Percentiles rank a stretch among this genome's conserved stretches.
phyloP scores from a whole-genome alignment of 331 rosid species.

The Saraca asoca region DNA sequence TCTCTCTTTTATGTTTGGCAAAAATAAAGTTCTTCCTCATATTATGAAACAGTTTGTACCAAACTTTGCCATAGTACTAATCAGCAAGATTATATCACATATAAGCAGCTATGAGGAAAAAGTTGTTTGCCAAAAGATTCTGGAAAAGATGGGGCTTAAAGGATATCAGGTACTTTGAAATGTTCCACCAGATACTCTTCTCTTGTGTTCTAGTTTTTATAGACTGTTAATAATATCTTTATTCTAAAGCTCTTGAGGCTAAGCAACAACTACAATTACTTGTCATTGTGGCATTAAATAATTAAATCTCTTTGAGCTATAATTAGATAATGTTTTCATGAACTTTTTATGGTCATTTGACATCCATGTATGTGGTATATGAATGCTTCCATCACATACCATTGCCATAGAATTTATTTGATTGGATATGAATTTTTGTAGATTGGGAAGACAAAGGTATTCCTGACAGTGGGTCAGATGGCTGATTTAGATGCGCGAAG shows the following conservation, averaged over 20 bases:
- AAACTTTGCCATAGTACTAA: slow-evolving; percentile 35
- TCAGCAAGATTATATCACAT: slow-evolving; percentile 33
- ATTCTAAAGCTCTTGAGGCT: no score
- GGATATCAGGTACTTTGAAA: slow-evolving; percentile 99
- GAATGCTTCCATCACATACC: slow-evolving; percentile 25
- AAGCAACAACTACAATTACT: no score
- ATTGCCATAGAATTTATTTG: slow-evolving; percentile 34
- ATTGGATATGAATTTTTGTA: slow-evolving; percentile 48
- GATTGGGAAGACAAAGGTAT: slow-evolving; percentile 94
- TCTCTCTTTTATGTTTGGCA: slow-evolving; percentile 27
- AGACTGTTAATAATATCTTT: no score
- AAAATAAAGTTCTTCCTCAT: slow-evolving; percentile 19
- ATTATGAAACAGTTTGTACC: slow-evolving; percentile 18
- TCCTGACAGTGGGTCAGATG: slow-evolving; percentile 99
- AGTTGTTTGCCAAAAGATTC: slow-evolving; percentile 63
- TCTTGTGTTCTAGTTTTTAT: no score
- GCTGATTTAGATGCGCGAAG: slow-evolving; percentile 93
- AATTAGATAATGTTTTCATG: slow-evolving; percentile 18
- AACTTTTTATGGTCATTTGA: slow-evolving; percentile 18
- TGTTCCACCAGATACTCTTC: no score
- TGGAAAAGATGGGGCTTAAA: slow-evolving; percentile 79
- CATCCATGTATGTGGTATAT: slow-evolving; percentile 25
- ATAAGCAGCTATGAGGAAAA: slow-evolving; percentile 74
- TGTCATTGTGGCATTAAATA: slow-evolving; percentile 31
- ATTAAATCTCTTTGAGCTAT: slow-evolving; percentile 30